Evolutionary conservation across 805 yeast genomes (phyloP), one percentile per base, ranked within the genome.

Genomic region (Lipomyces sp.): DNA sequence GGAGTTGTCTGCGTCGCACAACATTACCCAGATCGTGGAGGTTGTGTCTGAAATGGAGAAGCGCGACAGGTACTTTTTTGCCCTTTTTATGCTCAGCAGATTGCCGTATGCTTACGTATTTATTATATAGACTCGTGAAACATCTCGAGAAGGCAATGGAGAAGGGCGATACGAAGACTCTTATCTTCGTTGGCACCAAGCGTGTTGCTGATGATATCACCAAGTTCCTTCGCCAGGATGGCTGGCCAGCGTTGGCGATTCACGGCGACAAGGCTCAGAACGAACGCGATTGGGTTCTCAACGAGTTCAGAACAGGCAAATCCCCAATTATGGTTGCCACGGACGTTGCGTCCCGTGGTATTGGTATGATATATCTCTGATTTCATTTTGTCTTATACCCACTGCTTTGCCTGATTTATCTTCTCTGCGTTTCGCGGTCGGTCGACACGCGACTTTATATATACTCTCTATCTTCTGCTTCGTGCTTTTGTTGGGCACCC

Each of bases 321-420:
- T 82, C 95, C 49, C 96, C 96, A 60, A 84, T 93, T 66, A 89
- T 93, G 97, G 96, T 90, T 69, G 98, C 98, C 57, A 93, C 98
- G 60, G 98, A 93, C 73, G 98, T 93, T 70, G 98, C 98, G 58
- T 96, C 98, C 61, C 86, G 98, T 80, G 98, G 98, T 82, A 89
- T 93, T 76, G 97, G 96, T 88, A 87, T 74, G 96, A 14, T 46
- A 46, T 41, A 39, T 11, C n/a, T n/a, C 43, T 36, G 23, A 24
- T 41, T 42, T 28, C 28, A 23, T 36, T 23, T 13, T 34, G 24
- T 29, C 23, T 26, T 33, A 41, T 37, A 35, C 49, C 38, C 22
- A 33, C 34, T 39, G 31, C 29, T 16, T 18, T 40, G n/a, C 19
- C 18, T 33, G 18, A 7, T 26, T 26, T 34, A 34, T 18, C 8